Conservation (phyloP, 2,329 filamentous ascomycete species). For the Fusarium cyanostomum region DNA sequence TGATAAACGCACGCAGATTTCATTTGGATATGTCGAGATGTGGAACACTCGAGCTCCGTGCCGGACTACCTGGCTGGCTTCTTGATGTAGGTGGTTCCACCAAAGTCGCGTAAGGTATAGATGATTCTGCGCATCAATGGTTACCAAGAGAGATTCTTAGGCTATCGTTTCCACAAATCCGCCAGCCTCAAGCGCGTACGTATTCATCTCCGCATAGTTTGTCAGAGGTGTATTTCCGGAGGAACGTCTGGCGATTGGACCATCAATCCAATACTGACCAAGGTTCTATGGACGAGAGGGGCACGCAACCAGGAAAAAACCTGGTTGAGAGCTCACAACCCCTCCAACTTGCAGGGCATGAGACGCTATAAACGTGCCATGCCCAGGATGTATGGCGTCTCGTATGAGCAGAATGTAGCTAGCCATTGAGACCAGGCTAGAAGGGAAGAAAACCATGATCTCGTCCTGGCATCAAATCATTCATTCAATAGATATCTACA, state of each 20-base stretch:
- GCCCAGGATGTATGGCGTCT: not conserved
- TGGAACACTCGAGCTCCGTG: too few relatives aligned
- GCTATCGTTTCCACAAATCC: too few relatives aligned
- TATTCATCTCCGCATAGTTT: too few relatives aligned
- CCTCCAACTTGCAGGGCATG: slow-evolving; percentile 12
- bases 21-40: too few relatives aligned
- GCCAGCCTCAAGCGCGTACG: too few relatives aligned
- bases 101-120: too few relatives aligned
- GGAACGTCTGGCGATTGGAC: slow-evolving; percentile 6
- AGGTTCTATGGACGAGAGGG: slow-evolving; percentile 5
- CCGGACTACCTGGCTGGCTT: too few relatives aligned
- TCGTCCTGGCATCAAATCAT: not conserved
- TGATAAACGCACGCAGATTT: not conserved
- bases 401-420: not conserved
- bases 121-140: too few relatives aligned
- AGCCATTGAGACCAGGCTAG: not conserved
- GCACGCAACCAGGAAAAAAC: slow-evolving; percentile 26
- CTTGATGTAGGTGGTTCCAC: too few relatives aligned
- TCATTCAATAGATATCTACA: not conserved
- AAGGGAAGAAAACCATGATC: not conserved
- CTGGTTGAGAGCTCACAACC: slow-evolving; percentile 18
- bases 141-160: too few relatives aligned
- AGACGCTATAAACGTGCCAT: not conserved
- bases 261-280: slow-evolving; percentile 15
- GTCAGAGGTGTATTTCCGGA: too few relatives aligned